Evolutionary conservation across 1,284 basidiomycete genomes (phyloP), one percentile per base, ranked within the genome.

Genomic region (Cryptococcus depauperatus): DNA sequence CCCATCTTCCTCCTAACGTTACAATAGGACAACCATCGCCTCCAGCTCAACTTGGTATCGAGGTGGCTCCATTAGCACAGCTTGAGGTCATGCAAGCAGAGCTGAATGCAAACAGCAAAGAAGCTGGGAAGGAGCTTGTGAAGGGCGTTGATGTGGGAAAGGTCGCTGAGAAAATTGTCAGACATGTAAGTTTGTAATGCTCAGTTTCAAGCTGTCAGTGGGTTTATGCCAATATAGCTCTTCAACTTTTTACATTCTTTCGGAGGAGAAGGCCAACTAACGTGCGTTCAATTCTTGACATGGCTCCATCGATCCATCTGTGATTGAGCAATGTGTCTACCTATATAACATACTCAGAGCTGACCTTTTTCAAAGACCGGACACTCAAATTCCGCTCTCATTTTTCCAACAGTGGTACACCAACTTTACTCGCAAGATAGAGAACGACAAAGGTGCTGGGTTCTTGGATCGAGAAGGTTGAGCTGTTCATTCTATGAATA

Each of bases 171-270:
- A 70, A 69, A 53, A 59, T 72, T 14, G 62, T 72, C 9, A 69
- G 68, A 52, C 71, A 72, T 62, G 69, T 69, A 32, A 51, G 68
- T 60, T 10, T 6, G 16, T 22, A n/a, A n/a, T n/a, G n/a, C 16
- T 22, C 22, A 34, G 14, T 5, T 35, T 25, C 26, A 9, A 41
- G 51, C 40, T 28, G 38, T 48, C 22, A 26, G 28, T 1, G 5
- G 6, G 25, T 28, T 29, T 21, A 18, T 14, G 16, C 30, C 16
- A 7, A 16, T 22, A 23, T 78, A 91, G 68, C 72, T 92, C 35
- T 81, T 90, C 73, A 88, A 89, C 62, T 91, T 86, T 62, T 62
- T 91, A 4, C 80, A 84, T 32, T 81, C 85, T 1, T 93, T 91
- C 60, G 77, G 75, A 6, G 72, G 77, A 3, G 68, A 69, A 23